A percentile compares a stretch with the other conserved stretches of the same genome.
phyloP scores from a whole-genome alignment of 441 rosid species.

The Erodium moschatum region DNA sequence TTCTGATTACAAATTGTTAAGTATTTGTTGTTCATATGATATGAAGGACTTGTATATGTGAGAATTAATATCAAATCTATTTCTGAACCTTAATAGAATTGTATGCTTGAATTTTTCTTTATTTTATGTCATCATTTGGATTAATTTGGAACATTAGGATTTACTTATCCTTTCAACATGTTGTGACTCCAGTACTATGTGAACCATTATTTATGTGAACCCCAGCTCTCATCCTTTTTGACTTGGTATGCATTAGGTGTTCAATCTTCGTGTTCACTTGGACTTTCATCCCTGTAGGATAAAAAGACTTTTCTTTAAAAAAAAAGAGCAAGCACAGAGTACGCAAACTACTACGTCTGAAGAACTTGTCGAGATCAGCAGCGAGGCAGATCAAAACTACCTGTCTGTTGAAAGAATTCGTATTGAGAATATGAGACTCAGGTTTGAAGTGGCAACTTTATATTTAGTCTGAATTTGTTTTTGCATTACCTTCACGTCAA shows the following conservation, averaged over 20 bases:
- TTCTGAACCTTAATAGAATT: not conserved
- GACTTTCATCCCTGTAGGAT: conserved; percentile 44
- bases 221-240: not conserved
- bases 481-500: not conserved
- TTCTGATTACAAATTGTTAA: conserved; percentile 12
- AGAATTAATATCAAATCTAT: not conserved
- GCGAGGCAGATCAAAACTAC: conserved; percentile 47
- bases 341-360: conserved; percentile 41
- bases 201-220: conserved; percentile 6
- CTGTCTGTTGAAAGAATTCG: conserved; percentile 69
- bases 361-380: conserved; percentile 56
- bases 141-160: not conserved
- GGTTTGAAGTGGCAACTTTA: conserved; percentile 32
- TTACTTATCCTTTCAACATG: not conserved
- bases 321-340: conserved; percentile 26
- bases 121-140: not conserved
- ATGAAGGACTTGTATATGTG: not conserved
- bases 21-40: conserved; percentile 12
- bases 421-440: conserved; percentile 72
- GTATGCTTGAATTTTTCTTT: not conserved
- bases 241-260: conserved; percentile 16
- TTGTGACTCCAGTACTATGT: conserved; percentile 1
- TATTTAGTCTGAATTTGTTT: conserved; percentile 8
- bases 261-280: conserved; percentile 16
- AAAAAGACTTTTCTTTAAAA: conserved; percentile 47